Evolutionary conservation across 495 filamentous ascomycete genomes (phyloP), one percentile per base, ranked within the genome.

Genomic region (Talaromyces trachyspermus): DNA sequence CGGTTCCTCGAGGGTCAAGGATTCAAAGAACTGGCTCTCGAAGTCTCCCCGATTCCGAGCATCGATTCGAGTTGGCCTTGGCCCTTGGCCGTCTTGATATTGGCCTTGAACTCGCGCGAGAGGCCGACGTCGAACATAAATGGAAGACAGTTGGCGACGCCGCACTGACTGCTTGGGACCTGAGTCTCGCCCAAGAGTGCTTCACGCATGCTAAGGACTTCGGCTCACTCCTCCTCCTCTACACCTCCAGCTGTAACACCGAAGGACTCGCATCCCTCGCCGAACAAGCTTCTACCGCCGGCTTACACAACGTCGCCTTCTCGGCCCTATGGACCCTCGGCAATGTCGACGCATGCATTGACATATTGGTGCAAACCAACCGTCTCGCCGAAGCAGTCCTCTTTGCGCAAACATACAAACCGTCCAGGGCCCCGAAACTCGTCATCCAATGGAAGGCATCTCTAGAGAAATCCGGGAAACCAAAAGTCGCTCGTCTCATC

Each of bases 1-100:
- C 85, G 92, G 19, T 99, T 99, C 76, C 78, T 99, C 26, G 94
- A 99, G 61, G 94, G 94, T 19, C 92, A 97, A 63, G 90, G 90
- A 2, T 87, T 95, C 64, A 95, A 95, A 62, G 92, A 96, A 49
- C 71, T 95, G 48, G 92, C 92, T 0, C 81, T 99, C 18, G 86
- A 95, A 43, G 88, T 97, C n/a, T 88, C 94, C 25, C 95, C 92
- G 92, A 99, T 59, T 77, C 84, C 1, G 92, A 99, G 64, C 92
- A 99, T 66, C 89, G 91, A 54, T 97, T 99, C 60, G 92, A 99
- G 39, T 75, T 99, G 7, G 86, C 94, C 1, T 76, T 98, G 27
- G 72, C 80, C 3, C 79, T 98, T 9, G 86, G 82, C 54, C 82
- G 91, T 48, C 81, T 96, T 23, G 76, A 86, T 19, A 85, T 88